Conservation (phyloP, 352 stramenopile species). For the Pythium dissimile region DNA sequence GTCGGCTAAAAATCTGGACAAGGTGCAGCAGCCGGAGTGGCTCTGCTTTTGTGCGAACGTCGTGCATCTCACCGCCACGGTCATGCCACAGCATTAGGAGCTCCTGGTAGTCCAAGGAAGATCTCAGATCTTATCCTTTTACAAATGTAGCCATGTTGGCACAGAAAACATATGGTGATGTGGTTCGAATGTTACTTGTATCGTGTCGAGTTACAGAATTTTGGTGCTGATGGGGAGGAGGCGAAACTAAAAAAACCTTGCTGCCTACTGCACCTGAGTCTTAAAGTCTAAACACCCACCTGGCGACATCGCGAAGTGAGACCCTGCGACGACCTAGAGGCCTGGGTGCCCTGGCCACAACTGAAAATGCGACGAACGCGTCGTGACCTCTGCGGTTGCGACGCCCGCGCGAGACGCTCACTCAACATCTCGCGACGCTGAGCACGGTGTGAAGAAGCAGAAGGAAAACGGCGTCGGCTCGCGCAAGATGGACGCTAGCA, state of each 20-base stretch:
- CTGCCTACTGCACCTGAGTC: neutral
- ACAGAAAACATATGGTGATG: neutral
- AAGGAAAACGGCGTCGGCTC: neutral
- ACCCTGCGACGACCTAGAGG: neutral
- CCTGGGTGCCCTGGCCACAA: slow-evolving; percentile 17
- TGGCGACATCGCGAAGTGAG: neutral
- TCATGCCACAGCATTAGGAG: slow-evolving; percentile 5
- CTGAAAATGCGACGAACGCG: slow-evolving; percentile 10
- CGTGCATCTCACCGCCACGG: slow-evolving; percentile 44
- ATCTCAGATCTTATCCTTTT: too few species aligned
- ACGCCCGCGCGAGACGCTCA: too few species aligned
- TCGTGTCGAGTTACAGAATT: neutral
- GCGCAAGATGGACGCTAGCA: neutral
- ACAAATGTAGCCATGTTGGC: slow-evolving; percentile 12
- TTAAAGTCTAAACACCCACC: neutral
- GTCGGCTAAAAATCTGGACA: slow-evolving; percentile 1
- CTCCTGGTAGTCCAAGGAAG: too few species aligned
- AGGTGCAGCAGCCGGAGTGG: slow-evolving; percentile 28
- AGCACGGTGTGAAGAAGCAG: neutral
- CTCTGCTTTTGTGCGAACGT: slow-evolving; percentile 70
- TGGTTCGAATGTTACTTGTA: slow-evolving; percentile 13
- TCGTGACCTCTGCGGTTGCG: neutral
- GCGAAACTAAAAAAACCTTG: slow-evolving; percentile 19
- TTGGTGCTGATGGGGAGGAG: slow-evolving; percentile 1
- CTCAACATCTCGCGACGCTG: neutral